Percentiles rank a stretch among this genome's conserved stretches.
These are phyloP conservation scores for Leptodontidium sp. DNA, from an alignment of 2,329 filamentous ascomycete genomes.

Conservation along the genomic window DNA sequence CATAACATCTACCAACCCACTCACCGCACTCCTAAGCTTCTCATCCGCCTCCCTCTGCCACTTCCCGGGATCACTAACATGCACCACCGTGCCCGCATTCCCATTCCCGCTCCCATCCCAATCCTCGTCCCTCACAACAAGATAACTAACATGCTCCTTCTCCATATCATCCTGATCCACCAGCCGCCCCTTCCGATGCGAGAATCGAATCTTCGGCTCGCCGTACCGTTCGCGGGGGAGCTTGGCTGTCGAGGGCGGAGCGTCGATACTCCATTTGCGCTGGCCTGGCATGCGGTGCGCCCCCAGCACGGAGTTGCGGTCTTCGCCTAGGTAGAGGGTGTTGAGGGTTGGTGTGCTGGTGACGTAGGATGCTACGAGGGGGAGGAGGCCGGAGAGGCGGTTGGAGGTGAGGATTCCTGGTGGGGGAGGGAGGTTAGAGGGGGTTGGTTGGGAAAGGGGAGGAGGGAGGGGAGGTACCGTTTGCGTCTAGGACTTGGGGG, in stretches of 20 bases:
- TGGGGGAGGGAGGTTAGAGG: not conserved
- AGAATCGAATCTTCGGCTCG: constrained; percentile 32
- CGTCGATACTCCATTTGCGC: constrained; percentile 36
- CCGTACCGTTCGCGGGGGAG: constrained; percentile 21
- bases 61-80: constrained; percentile 10
- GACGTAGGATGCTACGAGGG: constrained; percentile 54
- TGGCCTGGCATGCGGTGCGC: constrained; percentile 51
- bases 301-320: constrained; percentile 54
- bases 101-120: not conserved
- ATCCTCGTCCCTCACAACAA: not conserved
- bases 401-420: constrained; percentile 23
- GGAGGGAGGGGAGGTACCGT: not conserved
- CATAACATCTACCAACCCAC: no score
- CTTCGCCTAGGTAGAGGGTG: constrained; percentile 52
- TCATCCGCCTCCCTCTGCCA: constrained; percentile 12
- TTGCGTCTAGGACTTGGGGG: no score
- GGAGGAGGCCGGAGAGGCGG: constrained; percentile 53
- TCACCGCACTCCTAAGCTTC: not conserved
- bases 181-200: constrained; percentile 27
- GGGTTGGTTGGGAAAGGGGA: no score
- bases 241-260: not conserved
- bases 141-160: constrained; percentile 10
- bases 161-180: constrained; percentile 30
- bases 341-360: constrained; percentile 50
- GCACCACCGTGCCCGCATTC: not conserved